A percentile compares a stretch with the other conserved stretches of the same genome.
phyloP scores from a whole-genome alignment of 169 alveolate genomes.

The Plasmodium inui region DNA sequence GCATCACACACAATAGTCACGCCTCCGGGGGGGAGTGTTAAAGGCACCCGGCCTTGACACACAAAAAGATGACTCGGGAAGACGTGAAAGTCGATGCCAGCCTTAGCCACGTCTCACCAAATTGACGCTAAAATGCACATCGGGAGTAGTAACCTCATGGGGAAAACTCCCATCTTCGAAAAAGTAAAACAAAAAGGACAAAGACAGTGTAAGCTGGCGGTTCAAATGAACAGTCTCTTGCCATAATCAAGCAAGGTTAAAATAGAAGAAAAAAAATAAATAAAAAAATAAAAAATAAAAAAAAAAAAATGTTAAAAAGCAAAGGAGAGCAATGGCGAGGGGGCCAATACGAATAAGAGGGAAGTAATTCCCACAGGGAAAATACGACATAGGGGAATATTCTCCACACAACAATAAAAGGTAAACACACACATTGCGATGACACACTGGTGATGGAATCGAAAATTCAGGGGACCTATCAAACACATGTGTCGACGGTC shows the following conservation, averaged over 20 bases:
- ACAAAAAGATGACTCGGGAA: background rate
- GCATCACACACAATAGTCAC: background rate
- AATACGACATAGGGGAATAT: background rate
- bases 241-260: background rate
- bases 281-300: background rate
- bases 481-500: background rate
- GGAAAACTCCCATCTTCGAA: background rate
- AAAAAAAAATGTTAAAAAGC: background rate
- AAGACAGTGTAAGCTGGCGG: background rate
- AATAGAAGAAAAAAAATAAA: background rate
- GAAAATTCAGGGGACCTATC: background rate
- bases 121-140: background rate
- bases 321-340: background rate
- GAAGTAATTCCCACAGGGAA: background rate
- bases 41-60: background rate
- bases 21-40: background rate
- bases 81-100: background rate
- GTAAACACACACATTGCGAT: background rate
- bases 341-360: background rate
- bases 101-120: background rate
- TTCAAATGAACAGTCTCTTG: background rate
- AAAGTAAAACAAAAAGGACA: background rate
- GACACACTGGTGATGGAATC: background rate
- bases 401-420: background rate
- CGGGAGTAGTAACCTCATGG: background rate